Evolutionary conservation across 2,329 filamentous ascomycete genomes (phyloP), one percentile per base, ranked within the genome.

Genomic region (Aspergillus hiratsukae): DNA sequence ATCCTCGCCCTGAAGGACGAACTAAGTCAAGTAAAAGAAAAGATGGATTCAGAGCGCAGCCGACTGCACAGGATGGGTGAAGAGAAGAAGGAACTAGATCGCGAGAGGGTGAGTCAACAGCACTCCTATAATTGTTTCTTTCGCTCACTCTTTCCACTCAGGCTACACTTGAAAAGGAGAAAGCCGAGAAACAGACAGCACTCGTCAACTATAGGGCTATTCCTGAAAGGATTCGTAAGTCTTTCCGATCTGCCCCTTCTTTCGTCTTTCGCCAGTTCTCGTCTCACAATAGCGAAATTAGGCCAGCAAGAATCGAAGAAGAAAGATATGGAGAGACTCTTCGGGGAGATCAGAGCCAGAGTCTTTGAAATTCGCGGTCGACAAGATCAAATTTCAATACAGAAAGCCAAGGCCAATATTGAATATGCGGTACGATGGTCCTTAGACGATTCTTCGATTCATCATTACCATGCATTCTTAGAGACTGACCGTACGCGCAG

Each of bases 191-290:
- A 41, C 91, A 95, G 67, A 83, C 77, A 55, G 86, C 86, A 35
- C 77, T 83, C 27, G 85, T 83, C 37, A 79, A 82, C 52, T 91
- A 86, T 76, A 80, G 82, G 53, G 82, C 82, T 21, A 77, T 96
- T 8, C 89, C 88, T 0, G 81, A 83, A 51, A 90, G 86, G 70
- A 87, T 93, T 54, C 81, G 88, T 87, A 78, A 69, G 83, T 76
- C 41, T 11, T 35, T n/a, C 9, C 10, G 8, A 45, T 23, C 41
- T 19, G 8, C 10, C 25, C 62, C 70, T 48, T 64, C 59, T 27
- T 17, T 29, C 19, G 25, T 45, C 41, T 49, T 27, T 21, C 43
- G 6, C n/a, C 17, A 2, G 1, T 31, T 28, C n/a, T 52, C 45
- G 45, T 51, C 66, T 75, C 66, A 71, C 69, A 29, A 29, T 31